Conservation (phyloP, 129 eudicot genomes). For the Calendula officinalis region DNA sequence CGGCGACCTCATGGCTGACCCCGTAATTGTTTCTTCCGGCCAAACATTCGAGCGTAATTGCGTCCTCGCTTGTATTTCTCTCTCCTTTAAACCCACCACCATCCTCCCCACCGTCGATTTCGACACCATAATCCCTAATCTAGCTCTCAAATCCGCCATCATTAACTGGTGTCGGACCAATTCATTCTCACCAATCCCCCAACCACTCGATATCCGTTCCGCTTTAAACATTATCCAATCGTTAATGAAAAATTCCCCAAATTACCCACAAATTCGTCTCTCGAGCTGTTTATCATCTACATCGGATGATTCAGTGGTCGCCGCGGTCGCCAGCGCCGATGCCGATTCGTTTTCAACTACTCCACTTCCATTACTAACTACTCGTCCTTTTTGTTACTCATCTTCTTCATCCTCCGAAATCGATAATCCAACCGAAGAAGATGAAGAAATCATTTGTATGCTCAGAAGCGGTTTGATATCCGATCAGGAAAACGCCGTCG, state of each 20-base stretch:
- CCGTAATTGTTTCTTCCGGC: slow-evolving; percentile 77
- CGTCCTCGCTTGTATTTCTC: slow-evolving; percentile 49
- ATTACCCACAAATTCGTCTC: neutral
- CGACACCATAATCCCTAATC: slow-evolving; percentile 66
- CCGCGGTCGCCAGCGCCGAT: slow-evolving; percentile 14
- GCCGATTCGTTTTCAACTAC: slow-evolving; percentile 35
- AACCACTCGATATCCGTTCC: slow-evolving; percentile 42
- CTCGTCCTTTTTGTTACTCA: slow-evolving; percentile 55
- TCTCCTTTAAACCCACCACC: slow-evolving; percentile 38
- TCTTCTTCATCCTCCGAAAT: slow-evolving; percentile 63
- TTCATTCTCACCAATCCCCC: slow-evolving; percentile 22
- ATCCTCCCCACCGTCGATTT: slow-evolving; percentile 46
- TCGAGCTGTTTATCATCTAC: slow-evolving; percentile 14
- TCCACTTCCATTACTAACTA: slow-evolving; percentile 50
- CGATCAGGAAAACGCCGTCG: slow-evolving; percentile 63
- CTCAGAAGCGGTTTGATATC: slow-evolving; percentile 41
- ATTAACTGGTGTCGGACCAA: slow-evolving; percentile 42
- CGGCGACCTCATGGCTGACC: slow-evolving; percentile 71
- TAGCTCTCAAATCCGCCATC: slow-evolving; percentile 80
- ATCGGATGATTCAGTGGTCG: slow-evolving; percentile 36
- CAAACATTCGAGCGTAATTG: slow-evolving; percentile 79
- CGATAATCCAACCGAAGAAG: slow-evolving; percentile 46
- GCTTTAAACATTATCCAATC: slow-evolving; percentile 36
- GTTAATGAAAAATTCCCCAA: slow-evolving; percentile 1
- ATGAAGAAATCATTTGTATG: slow-evolving; percentile 37